A percentile compares a stretch with the other conserved stretches of the same genome.
These are phyloP conservation scores for Aristolochia californica DNA, from an alignment of 164 flowering plant genomes.

Conservation along the genomic window DNA sequence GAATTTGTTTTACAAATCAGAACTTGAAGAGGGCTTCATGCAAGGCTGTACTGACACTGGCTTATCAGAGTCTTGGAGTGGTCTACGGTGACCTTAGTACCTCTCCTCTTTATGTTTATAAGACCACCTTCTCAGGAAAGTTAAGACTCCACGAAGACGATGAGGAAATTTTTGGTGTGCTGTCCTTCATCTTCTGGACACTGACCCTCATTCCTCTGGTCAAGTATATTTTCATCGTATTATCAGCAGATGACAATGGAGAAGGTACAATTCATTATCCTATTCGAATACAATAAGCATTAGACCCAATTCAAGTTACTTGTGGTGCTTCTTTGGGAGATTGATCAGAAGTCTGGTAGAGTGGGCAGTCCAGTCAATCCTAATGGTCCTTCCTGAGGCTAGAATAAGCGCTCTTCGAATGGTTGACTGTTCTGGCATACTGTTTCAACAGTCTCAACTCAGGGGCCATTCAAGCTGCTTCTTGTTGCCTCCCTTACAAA, in stretches of 20 bases:
- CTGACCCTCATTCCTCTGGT: conserved; percentile 51
- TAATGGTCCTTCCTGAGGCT: no score
- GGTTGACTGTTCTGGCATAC: no score
- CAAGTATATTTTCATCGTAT: conserved; percentile 56
- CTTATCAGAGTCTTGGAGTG: conserved; percentile 77
- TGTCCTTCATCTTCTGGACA: conserved; percentile 72
- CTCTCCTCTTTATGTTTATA: conserved; percentile 75
- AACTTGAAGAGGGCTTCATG: conserved; percentile 32
- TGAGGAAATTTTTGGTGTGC: conserved; percentile 59
- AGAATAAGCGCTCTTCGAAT: no score
- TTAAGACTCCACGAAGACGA: conserved; percentile 49
- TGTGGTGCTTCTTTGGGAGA: no score
- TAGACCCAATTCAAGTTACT: no score
- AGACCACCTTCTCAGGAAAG: conserved; percentile 58
- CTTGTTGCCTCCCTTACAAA: no score
- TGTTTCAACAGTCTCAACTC: no score
- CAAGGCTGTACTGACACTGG: conserved; percentile 38
- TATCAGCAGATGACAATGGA: conserved; percentile 73
- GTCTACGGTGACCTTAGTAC: conserved; percentile 74
- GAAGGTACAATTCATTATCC: conserved; percentile 37
- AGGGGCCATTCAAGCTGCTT: no score
- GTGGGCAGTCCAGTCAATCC: no score
- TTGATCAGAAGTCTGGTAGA: no score
- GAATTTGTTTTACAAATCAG: conserved; percentile 23
- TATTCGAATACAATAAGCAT: no score